Base-by-base conservation (phyloP, 768 basidiomycete species). In the Serendipita sp. region DNA sequence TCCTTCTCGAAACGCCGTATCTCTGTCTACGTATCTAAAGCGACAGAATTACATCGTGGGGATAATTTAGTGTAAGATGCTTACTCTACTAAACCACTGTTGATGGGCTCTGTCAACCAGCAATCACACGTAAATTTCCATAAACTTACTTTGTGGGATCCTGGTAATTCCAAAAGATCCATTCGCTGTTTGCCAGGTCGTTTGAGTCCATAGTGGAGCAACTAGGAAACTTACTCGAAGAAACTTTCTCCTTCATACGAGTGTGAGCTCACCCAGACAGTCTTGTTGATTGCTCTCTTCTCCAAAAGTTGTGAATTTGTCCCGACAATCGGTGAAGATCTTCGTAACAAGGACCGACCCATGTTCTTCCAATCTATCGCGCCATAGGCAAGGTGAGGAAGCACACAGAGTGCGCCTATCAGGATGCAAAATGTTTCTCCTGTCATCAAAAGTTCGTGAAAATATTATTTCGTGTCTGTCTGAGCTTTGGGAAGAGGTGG, bases 81-180 rank as follows among this genome's bases (percentile, higher is more conserved):
- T 68, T 74, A 89, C 86, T 77, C 81, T 64, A 90, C 88, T 63
- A 78, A 77, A 53, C 88, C 88, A 70, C 88, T 91, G 69, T 35
- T 65, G 66, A 48, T 51, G 64, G 54, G 64, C 51, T 16, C 66
- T 70, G 64, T 69, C 64, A 71, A 68, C 65, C 41, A 67, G 68
- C 30, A 51, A 51, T 51, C 48, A 18, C 48, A n/a, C n/a, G 8
- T n/a, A 51, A 2, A 18, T 18, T 18, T 51, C 18, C 48, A 51
- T 18, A 44, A 66, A 74, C 78, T 62, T 70, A 86, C 87, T 86
- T 77, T 32, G 87, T 89, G 47, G 87, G 87, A 75, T 89, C 88
- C 5, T 69, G 11, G 24, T 75, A 78, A 2, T 77, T 81, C 70
- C 79, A 88, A 73, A 88, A 89, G 46, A 74, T 68, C 68, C 81